Percentiles rank a stretch among this genome's conserved stretches.
These are phyloP conservation scores for Galerina marginata DNA, from an alignment of 768 basidiomycete species.

Conservation along the genomic window DNA sequence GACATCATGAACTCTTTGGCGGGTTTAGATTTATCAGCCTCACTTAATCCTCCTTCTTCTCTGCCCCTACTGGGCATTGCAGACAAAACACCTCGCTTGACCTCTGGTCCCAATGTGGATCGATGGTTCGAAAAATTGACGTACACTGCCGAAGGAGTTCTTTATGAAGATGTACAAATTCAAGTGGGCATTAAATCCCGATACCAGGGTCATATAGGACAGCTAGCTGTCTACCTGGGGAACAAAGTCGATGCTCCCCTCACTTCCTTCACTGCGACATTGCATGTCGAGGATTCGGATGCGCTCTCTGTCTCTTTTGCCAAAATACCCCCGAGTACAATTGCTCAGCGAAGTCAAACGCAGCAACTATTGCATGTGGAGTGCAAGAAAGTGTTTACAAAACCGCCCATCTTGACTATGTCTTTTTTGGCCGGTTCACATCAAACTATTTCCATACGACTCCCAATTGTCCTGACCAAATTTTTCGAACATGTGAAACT, in stretches of 20 bases:
- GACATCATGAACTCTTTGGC: conserved; percentile 78
- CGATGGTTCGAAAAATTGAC: conserved; percentile 89
- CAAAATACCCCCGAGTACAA: conserved; percentile 85
- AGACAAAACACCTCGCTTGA: conserved; percentile 59
- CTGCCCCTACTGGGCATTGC: conserved; percentile 22
- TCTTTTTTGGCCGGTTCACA: conserved; percentile 94
- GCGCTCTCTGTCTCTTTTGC: conserved; percentile 85
- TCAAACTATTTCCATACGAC: conserved; percentile 79
- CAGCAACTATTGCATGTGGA: conserved; percentile 95
- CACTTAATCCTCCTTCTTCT: conserved; percentile 21
- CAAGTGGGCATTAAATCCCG: conserved; percentile 97
- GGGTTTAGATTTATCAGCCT: conserved; percentile 65
- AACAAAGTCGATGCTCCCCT: conserved; percentile 93
- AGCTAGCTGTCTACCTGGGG: conserved; percentile 93
- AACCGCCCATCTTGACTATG: conserved; percentile 79
- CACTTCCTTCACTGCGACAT: conserved; percentile 85
- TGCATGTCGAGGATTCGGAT: conserved; percentile 74
- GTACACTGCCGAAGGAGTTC: conserved; percentile 81
- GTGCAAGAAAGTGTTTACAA: conserved; percentile 86
- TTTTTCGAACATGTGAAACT: conserved; percentile 95
- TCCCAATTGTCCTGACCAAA: conserved; percentile 89
- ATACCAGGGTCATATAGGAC: conserved; percentile 93
- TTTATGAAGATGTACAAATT: conserved; percentile 95
- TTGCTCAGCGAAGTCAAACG: conserved; percentile 84
- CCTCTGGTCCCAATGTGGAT: conserved; percentile 74